Evolutionary conservation across 495 filamentous ascomycete genomes (phyloP).

Genomic region (Beverwykella pulmonaria): DNA sequence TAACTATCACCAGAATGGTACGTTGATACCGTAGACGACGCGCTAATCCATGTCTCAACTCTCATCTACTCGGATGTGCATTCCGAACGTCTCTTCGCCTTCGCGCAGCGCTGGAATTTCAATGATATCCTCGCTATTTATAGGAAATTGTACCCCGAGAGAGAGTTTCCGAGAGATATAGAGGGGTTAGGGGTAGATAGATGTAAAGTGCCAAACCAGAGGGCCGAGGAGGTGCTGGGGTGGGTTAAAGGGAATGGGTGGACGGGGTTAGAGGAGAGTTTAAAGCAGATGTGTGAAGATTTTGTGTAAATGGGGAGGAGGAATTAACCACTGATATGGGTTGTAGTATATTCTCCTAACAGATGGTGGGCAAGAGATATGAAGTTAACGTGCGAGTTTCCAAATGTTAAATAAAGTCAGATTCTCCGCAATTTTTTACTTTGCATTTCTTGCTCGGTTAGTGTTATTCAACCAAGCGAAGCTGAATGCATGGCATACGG

Average conservation of each 20-base stretch:
- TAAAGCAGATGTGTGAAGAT: slow-evolving; percentile 16
- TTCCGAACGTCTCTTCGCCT: slow-evolving; percentile 35
- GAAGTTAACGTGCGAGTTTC: no score
- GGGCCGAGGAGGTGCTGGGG: slow-evolving; percentile 31
- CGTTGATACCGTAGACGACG: slow-evolving; percentile 24
- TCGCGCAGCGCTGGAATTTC: slow-evolving; percentile 24
- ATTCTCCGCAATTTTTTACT: no score
- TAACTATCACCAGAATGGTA: slow-evolving; percentile 20
- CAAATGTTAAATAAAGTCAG: no score
- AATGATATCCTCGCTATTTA: slow-evolving; percentile 29
- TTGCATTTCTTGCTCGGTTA: no score
- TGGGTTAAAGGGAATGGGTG: slow-evolving; percentile 29
- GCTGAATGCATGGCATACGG: no score
- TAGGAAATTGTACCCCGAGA: slow-evolving; percentile 21
- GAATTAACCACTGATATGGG: no score
- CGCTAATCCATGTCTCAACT: slow-evolving; percentile 33
- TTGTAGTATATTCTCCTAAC: no score
- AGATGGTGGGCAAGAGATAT: no score
- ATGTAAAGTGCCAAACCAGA: slow-evolving; percentile 7
- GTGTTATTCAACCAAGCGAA: no score
- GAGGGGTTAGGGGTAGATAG: slow-evolving; percentile 25
- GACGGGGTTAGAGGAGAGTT: slow-evolving; percentile 13
- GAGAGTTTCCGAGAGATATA: slow-evolving; percentile 21
- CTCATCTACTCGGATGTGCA: slow-evolving; percentile 28
- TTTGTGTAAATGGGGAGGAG: not conserved